phyloP scores from a whole-genome alignment of 2,329 filamentous ascomycete genomes.

The Colletotrichum incanum region DNA sequence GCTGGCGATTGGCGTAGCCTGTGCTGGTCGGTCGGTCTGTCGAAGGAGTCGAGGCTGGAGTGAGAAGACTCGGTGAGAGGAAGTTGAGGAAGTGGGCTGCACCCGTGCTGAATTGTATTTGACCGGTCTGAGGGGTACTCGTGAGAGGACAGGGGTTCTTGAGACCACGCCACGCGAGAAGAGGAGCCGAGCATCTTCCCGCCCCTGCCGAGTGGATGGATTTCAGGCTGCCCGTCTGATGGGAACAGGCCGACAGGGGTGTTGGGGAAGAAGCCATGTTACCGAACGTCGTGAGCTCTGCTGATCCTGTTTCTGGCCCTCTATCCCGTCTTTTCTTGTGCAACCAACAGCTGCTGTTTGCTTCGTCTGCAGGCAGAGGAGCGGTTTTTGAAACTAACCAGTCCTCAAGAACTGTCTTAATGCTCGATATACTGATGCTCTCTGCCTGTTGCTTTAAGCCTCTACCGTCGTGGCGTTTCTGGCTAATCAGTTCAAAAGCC shows the following conservation, averaged over 20 bases:
- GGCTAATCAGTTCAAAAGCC: neutral
- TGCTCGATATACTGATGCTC: slow-evolving; percentile 25
- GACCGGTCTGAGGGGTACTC: slow-evolving; percentile 60
- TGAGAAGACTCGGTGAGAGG: slow-evolving; percentile 59
- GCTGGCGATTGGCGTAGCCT: slow-evolving; percentile 43
- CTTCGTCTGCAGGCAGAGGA: slow-evolving; percentile 19
- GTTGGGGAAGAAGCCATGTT: slow-evolving; percentile 24
- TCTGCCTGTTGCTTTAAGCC: slow-evolving; percentile 3
- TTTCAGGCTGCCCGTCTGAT: slow-evolving; percentile 42
- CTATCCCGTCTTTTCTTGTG: slow-evolving; percentile 28
- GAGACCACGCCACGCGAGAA: slow-evolving; percentile 45
- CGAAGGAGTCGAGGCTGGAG: slow-evolving; percentile 52
- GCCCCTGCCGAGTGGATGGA: slow-evolving; percentile 43
- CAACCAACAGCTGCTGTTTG: slow-evolving; percentile 36
- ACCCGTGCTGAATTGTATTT: slow-evolving; percentile 60
- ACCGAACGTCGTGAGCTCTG: slow-evolving; percentile 38
- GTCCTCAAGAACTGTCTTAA: neutral
- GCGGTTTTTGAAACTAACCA: slow-evolving; percentile 1
- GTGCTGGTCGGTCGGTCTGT: slow-evolving; percentile 43
- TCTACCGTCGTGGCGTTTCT: slow-evolving; percentile 1
- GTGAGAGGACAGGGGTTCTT: slow-evolving; percentile 50
- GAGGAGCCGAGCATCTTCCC: slow-evolving; percentile 44
- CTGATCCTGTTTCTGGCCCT: slow-evolving; percentile 40
- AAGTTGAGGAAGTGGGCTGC: slow-evolving; percentile 52
- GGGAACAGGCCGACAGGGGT: slow-evolving; percentile 40